Percentiles rank a stretch among this genome's conserved stretches.
Conservation (phyloP, 2,329 filamentous ascomycete genomes). For the Furcasterigmium furcatum region DNA sequence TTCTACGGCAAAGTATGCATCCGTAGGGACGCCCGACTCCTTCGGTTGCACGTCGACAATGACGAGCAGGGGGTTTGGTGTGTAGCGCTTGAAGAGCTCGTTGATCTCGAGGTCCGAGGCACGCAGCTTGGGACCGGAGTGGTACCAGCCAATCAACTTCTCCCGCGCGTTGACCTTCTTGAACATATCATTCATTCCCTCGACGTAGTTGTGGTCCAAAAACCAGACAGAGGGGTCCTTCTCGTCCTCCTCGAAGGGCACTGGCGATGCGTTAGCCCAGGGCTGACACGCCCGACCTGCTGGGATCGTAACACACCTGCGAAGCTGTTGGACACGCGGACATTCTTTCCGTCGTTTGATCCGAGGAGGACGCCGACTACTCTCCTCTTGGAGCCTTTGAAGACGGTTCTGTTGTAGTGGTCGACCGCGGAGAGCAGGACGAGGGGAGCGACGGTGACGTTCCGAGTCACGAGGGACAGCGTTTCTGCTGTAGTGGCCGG, state of each 20-base stretch:
- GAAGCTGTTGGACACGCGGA: conserved; percentile 98
- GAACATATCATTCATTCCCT: conserved; percentile 99
- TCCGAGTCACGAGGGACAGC: conserved; percentile 88
- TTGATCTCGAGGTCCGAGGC: conserved; percentile 99
- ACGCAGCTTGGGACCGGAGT: conserved; percentile 93
- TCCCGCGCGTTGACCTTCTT: conserved; percentile 99
- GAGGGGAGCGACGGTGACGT: conserved; percentile 94
- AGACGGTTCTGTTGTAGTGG: conserved; percentile 91
- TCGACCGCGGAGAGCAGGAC: conserved; percentile 97
- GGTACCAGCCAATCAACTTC: conserved; percentile 99
- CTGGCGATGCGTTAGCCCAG: conserved; percentile 40
- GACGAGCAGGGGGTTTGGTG: conserved; percentile 90
- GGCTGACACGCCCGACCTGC: conserved; percentile 5
- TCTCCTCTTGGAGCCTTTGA: conserved; percentile 79
- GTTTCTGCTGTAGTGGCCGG: conserved; percentile 96
- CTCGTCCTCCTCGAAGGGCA: conserved; percentile 98
- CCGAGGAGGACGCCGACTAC: conserved; percentile 94
- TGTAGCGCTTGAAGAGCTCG: conserved; percentile 99
- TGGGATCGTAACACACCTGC: conserved; percentile 61
- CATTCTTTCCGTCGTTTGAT: conserved; percentile 93
- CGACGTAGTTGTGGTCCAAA: conserved; percentile 98
- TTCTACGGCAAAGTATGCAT: conserved; percentile 98
- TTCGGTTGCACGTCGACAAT: conserved; percentile 99
- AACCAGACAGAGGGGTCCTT: conserved; percentile 99
- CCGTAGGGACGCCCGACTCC: conserved; percentile 94